phyloP scores from a whole-genome alignment of 306 rosid genomes.

The Citrullus colocynthis region DNA sequence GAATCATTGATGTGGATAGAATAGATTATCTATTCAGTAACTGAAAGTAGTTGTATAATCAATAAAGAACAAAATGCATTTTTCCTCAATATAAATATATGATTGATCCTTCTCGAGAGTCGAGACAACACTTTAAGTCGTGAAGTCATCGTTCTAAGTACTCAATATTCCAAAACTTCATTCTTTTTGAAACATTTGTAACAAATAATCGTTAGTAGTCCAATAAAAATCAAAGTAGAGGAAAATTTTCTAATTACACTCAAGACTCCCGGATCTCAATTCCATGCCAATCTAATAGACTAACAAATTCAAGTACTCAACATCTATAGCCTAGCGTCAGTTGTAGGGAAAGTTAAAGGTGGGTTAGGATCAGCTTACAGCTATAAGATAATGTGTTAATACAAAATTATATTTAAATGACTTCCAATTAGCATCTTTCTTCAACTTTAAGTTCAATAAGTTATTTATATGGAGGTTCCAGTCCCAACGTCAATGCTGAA shows the following conservation, averaged over 20 bases:
- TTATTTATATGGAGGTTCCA: not conserved
- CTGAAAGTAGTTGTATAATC: not conserved
- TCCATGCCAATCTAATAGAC: not conserved
- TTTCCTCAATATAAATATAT: not conserved
- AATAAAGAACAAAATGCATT: not conserved
- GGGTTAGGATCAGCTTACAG: not conserved
- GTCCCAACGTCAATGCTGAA: not conserved
- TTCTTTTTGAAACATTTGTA: not conserved
- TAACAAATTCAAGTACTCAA: not conserved
- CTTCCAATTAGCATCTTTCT: slow-evolving; percentile 4
- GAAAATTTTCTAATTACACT: not conserved
- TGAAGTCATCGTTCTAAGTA: not conserved
- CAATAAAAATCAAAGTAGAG: slow-evolving; percentile 1
- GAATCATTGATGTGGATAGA: not conserved
- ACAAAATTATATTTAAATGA: not conserved
- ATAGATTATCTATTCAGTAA: not conserved
- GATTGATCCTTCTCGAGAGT: not conserved
- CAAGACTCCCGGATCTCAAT: not conserved
- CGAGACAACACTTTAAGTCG: not conserved
- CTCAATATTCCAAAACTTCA: not conserved
- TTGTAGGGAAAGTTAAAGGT: not conserved
- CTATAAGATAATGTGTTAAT: not conserved
- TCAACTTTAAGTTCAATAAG: slow-evolving; percentile 8
- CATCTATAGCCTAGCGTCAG: not conserved
- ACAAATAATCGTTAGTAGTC: not conserved